Evolutionary conservation across 2,329 filamentous ascomycete species (phyloP).

Genomic region (Stemphylium beticola): DNA sequence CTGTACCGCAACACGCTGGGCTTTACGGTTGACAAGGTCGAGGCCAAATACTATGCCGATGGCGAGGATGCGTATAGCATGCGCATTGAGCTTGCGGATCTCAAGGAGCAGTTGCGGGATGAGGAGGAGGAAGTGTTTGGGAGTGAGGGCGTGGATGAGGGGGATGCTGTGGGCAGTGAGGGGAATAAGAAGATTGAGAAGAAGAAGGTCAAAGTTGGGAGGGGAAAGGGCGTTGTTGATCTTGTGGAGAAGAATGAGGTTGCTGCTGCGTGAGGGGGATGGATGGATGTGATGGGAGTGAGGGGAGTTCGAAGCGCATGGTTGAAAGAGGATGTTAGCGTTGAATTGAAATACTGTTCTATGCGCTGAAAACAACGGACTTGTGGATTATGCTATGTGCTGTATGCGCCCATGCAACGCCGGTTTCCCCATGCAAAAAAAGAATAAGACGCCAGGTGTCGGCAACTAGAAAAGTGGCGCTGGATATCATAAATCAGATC

Average conservation of each 20-base stretch:
- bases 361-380: too few relatives aligned
- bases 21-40: conserved; percentile 57
- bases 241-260: conserved; percentile 73
- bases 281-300: too few relatives aligned
- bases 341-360: too few relatives aligned
- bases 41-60: conserved; percentile 94
- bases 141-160: conserved; percentile 40
- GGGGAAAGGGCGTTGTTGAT: conserved; percentile 78
- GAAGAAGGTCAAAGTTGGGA: conserved; percentile 80
- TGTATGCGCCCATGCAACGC: too few relatives aligned
- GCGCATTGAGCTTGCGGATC: conserved; percentile 76
- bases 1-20: conserved; percentile 76
- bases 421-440: neutral
- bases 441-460: neutral
- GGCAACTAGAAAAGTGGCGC: neutral
- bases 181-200: conserved; percentile 47
- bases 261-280: conserved; percentile 6
- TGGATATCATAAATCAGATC: conserved; percentile 14
- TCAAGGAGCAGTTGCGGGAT: conserved; percentile 61
- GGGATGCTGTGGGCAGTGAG: conserved; percentile 46
- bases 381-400: too few relatives aligned
- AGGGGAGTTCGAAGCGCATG: too few relatives aligned
- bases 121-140: conserved; percentile 45
- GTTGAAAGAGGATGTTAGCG: too few relatives aligned
- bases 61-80: conserved; percentile 96